Conservation (phyloP, 148 eudicot genomes). For the Rheum nobile region DNA sequence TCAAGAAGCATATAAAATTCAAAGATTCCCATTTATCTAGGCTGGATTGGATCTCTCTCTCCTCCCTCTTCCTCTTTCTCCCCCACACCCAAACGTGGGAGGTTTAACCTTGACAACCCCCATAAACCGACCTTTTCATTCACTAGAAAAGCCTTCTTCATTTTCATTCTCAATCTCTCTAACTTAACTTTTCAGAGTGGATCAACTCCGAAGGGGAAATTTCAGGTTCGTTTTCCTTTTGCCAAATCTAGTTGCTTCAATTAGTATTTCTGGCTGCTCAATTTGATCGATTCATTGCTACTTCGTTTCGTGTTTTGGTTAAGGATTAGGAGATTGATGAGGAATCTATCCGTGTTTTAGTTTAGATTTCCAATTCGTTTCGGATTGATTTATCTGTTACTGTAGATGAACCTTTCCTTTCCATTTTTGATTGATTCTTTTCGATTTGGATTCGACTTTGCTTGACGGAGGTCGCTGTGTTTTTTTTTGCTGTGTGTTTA, state of each 20-base stretch:
- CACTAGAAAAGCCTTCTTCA: neutral
- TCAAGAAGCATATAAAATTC: neutral
- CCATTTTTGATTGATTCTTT: neutral
- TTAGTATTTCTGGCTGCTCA: neutral
- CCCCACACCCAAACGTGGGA: conserved; percentile 7
- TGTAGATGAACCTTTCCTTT: neutral
- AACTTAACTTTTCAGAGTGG: neutral
- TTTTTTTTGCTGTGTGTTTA: neutral
- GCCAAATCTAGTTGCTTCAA: neutral
- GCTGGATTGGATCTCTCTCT: conserved; percentile 3
- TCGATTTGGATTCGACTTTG: neutral
- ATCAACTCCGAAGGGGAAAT: neutral
- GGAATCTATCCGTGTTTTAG: neutral
- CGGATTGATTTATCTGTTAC: neutral
- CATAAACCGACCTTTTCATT: conserved; percentile 6
- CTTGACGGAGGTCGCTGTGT: neutral
- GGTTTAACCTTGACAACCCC: conserved; percentile 1
- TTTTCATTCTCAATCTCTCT: neutral
- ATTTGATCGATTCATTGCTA: neutral
- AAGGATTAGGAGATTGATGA: neutral
- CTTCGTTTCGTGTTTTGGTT: neutral
- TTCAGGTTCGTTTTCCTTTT: neutral
- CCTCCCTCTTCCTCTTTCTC: neutral
- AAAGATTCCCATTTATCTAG: conserved; percentile 4
- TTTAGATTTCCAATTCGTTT: neutral